These are phyloP conservation scores for Plasmodium gonderi DNA, from an alignment of 169 alveolate species.

Conservation along the genomic window DNA sequence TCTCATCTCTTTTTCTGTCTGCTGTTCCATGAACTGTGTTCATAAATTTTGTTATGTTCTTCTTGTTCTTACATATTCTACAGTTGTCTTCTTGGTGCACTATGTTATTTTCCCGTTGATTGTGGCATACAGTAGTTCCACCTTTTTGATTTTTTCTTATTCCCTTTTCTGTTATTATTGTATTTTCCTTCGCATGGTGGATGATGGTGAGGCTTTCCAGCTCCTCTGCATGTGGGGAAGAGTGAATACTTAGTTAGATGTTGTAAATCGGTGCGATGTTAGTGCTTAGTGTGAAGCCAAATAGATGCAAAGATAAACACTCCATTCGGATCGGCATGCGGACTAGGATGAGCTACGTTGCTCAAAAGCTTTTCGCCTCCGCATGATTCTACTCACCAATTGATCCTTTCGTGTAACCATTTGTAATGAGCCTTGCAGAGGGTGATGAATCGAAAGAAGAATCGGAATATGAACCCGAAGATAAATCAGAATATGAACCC, in stretches of 20 bases:
- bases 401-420: neutral
- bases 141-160: neutral
- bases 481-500: no score
- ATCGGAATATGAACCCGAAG: no score
- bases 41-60: no score
- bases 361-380: neutral
- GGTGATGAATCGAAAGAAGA: no score
- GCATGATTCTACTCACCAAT: neutral
- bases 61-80: neutral
- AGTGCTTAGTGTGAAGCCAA: no score
- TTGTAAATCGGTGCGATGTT: neutral
- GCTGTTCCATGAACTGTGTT: neutral
- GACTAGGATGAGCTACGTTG: no score
- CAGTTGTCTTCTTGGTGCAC: neutral
- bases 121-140: neutral
- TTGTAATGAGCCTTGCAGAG: neutral
- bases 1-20: neutral
- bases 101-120: neutral
- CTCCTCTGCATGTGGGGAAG: constrained; percentile 9
- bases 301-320: no score
- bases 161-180: constrained; percentile 15
- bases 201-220: constrained; percentile 35
- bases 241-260: neutral
- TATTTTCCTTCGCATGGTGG: constrained; percentile 1
- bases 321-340: no score